phyloP scores from a whole-genome alignment of 805 yeast genomes.

The Sugiyamaella floridensis region DNA sequence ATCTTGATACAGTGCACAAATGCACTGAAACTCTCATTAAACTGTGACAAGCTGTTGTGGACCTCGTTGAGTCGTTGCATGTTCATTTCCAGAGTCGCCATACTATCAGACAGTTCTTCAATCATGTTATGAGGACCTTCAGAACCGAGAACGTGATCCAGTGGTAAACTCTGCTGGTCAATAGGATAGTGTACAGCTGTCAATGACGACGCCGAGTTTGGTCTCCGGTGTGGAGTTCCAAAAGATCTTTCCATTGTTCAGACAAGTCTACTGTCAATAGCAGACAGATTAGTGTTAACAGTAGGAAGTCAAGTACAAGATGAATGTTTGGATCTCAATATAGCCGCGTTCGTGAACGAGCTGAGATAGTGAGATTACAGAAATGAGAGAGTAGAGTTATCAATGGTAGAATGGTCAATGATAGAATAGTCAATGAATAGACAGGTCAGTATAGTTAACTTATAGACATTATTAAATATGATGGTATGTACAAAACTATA shows the following conservation, averaged over 20 bases:
- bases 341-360: neutral
- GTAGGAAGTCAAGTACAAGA: too few species aligned
- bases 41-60: conserved; percentile 52
- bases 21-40: conserved; percentile 74
- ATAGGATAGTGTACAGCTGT: conserved; percentile 15
- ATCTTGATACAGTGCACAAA: conserved; percentile 73
- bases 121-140: conserved; percentile 3
- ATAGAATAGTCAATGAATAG: too few species aligned
- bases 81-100: conserved; percentile 49
- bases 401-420: too few species aligned
- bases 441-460: too few species aligned
- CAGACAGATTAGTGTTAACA: neutral
- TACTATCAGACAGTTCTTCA: conserved; percentile 30
- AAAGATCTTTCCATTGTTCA: neutral
- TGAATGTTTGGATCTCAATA: neutral
- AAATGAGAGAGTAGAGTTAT: too few species aligned
- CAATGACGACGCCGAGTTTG: conserved; percentile 20
- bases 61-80: conserved; percentile 50
- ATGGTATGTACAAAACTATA: too few species aligned
- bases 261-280: neutral
- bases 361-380: too few species aligned
- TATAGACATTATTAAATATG: too few species aligned
- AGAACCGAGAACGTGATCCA: conserved; percentile 11
- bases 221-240: conserved; percentile 20
- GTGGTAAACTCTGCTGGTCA: conserved; percentile 12